A percentile compares a stretch with the other conserved stretches of the same genome.
These are phyloP conservation scores for Macaranga tanarius DNA, from an alignment of 441 rosid species.

Conservation along the genomic window DNA sequence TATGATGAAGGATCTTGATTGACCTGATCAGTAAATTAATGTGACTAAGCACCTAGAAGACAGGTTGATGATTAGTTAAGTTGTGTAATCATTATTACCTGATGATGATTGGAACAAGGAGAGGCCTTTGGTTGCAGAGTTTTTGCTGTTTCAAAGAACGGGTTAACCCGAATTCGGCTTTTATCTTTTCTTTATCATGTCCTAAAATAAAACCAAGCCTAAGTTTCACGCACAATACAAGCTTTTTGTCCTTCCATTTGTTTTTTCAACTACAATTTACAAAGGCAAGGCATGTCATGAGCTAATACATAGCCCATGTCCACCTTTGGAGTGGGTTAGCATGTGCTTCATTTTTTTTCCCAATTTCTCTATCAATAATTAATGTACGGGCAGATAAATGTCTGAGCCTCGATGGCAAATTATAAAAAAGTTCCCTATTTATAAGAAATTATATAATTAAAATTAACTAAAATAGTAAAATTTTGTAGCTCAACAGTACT, in stretches of 20 bases:
- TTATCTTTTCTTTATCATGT: no score
- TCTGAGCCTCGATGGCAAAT: no score
- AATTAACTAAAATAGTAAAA: no score
- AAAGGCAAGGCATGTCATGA: not conserved
- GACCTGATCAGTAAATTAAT: not conserved
- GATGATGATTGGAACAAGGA: constrained; percentile 4
- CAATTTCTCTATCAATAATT: no score
- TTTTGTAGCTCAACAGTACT: no score
- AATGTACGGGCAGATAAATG: no score
- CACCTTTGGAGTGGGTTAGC: no score
- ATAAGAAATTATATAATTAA: no score
- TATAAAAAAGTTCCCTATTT: no score
- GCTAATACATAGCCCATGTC: not conserved
- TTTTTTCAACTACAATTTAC: not conserved
- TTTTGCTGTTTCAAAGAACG: not conserved
- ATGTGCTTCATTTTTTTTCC: not conserved
- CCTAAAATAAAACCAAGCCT: constrained; percentile 21
- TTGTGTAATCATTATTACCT: not conserved
- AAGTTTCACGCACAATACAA: constrained; percentile 26
- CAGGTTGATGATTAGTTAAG: not conserved
- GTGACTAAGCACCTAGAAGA: not conserved
- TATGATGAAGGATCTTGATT: not conserved
- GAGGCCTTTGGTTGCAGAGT: not conserved
- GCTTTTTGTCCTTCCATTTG: not conserved
- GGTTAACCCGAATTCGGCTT: constrained; percentile 19